Evolutionary conservation across 2,329 filamentous ascomycete genomes (phyloP).

Genomic region (Aspergillus unguis): DNA sequence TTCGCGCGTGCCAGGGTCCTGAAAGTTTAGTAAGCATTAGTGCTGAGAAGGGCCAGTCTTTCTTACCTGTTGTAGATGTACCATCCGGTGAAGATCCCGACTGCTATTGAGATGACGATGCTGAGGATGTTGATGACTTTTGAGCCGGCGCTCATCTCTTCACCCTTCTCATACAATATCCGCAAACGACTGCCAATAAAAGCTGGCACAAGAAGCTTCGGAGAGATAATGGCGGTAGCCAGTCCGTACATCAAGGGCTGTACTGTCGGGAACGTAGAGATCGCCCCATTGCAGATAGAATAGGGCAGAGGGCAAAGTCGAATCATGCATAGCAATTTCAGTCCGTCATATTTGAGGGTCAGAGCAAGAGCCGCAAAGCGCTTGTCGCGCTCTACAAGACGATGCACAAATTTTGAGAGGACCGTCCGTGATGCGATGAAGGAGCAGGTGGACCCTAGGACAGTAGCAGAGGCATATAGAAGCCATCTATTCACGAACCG

Average conservation of each 20-base stretch:
- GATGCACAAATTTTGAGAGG: slow-evolving; percentile 72
- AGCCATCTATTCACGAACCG: slow-evolving; percentile 63
- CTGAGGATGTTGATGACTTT: slow-evolving; percentile 80
- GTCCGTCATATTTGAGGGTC: slow-evolving; percentile 83
- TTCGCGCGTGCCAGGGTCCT: slow-evolving; percentile 49
- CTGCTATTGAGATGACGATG: slow-evolving; percentile 67
- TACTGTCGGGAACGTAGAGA: slow-evolving; percentile 90
- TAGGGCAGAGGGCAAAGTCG: slow-evolving; percentile 90
- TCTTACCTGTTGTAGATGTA: slow-evolving; percentile 71
- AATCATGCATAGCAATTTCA: slow-evolving; percentile 87
- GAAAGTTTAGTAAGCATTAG: slow-evolving; percentile 6
- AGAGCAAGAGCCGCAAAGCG: slow-evolving; percentile 85
- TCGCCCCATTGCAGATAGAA: slow-evolving; percentile 86
- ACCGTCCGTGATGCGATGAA: slow-evolving; percentile 80
- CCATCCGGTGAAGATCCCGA: slow-evolving; percentile 74
- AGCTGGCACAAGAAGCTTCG: slow-evolving; percentile 86
- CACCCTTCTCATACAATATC: slow-evolving; percentile 75
- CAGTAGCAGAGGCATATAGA: slow-evolving; percentile 73
- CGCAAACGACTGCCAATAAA: slow-evolving; percentile 87
- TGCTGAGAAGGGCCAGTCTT: too few relatives aligned
- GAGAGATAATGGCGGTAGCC: slow-evolving; percentile 76
- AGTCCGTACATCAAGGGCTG: slow-evolving; percentile 70
- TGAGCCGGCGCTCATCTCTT: slow-evolving; percentile 74
- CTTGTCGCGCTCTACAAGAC: slow-evolving; percentile 75
- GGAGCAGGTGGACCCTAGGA: slow-evolving; percentile 71